These are phyloP conservation scores for Ampelomyces quisqualis DNA, from an alignment of 2,329 filamentous ascomycete genomes.

Conservation along the genomic window DNA sequence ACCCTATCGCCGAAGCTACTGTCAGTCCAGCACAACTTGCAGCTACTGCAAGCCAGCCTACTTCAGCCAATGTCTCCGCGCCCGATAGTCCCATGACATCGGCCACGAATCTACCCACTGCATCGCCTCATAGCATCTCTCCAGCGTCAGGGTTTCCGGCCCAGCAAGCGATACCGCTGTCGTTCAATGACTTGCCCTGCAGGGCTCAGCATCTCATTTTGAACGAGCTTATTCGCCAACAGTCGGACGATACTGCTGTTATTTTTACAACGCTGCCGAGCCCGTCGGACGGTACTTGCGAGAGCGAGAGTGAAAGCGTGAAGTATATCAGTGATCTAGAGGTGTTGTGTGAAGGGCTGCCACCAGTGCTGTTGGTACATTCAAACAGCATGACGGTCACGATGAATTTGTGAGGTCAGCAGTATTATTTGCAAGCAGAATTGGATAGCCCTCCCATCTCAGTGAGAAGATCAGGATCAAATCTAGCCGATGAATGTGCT, in stretches of 20 bases:
- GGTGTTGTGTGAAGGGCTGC: slow-evolving; percentile 72
- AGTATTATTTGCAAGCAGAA: background rate
- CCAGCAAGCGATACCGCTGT: slow-evolving; percentile 66
- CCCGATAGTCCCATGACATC: slow-evolving; percentile 4
- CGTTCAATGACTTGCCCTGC: slow-evolving; percentile 83
- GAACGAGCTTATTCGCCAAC: slow-evolving; percentile 72
- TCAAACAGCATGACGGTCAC: slow-evolving; percentile 91
- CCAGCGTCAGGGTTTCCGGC: slow-evolving; percentile 53
- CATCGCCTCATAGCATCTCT: slow-evolving; percentile 1
- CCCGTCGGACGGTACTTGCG: slow-evolving; percentile 72
- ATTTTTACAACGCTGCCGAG: slow-evolving; percentile 82
- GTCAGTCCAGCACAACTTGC: slow-evolving; percentile 6
- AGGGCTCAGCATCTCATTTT: slow-evolving; percentile 83
- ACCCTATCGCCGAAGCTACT: slow-evolving; percentile 23
- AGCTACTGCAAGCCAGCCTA: slow-evolving; percentile 7
- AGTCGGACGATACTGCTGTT: slow-evolving; percentile 62
- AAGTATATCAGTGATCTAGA: slow-evolving; percentile 77
- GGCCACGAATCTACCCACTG: slow-evolving; percentile 1
- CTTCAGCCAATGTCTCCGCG: slow-evolving; percentile 1
- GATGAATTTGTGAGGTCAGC: slow-evolving; percentile 60
- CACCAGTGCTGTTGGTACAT: slow-evolving; percentile 75
- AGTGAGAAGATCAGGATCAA: no score
- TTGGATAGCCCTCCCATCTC: no score
- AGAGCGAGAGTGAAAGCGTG: slow-evolving; percentile 68
- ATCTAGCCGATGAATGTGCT: no score